Conservation (phyloP, 2,329 filamentous ascomycete species). For the Neofusicoccum sp. region DNA sequence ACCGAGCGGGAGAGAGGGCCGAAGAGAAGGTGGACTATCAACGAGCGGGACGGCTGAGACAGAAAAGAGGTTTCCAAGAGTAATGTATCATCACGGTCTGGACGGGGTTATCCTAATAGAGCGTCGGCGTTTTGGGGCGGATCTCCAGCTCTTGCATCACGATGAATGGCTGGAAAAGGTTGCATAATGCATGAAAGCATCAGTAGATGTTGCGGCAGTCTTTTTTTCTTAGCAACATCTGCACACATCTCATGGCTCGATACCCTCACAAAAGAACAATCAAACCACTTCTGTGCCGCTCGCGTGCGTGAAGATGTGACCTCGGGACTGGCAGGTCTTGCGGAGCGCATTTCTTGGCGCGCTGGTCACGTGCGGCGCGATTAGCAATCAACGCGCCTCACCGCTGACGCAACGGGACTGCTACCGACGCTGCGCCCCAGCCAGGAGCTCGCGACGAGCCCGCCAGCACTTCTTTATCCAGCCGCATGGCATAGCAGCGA, state of each 20-base stretch:
- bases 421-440: background rate
- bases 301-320: background rate
- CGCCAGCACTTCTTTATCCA: background rate
- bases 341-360: no score
- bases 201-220: background rate
- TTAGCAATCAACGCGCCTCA: background rate
- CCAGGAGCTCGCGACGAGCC: no score
- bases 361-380: background rate
- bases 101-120: slow-evolving; percentile 7
- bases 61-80: background rate
- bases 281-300: background rate
- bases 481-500: background rate
- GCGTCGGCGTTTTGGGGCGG: slow-evolving; percentile 10
- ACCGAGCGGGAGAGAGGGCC: slow-evolving; percentile 37
- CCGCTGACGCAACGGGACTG: background rate
- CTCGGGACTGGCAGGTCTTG: no score
- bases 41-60: slow-evolving; percentile 7
- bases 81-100: slow-evolving; percentile 3
- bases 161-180: background rate
- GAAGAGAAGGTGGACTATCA: slow-evolving; percentile 46
- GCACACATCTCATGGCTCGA: background rate
- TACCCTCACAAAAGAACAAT: background rate
- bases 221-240: background rate
- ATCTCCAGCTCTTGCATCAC: background rate
- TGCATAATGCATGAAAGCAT: background rate